Base-by-base conservation (phyloP, 2,329 filamentous ascomycete genomes). In the Torrubiellomyces zombiae region DNA sequence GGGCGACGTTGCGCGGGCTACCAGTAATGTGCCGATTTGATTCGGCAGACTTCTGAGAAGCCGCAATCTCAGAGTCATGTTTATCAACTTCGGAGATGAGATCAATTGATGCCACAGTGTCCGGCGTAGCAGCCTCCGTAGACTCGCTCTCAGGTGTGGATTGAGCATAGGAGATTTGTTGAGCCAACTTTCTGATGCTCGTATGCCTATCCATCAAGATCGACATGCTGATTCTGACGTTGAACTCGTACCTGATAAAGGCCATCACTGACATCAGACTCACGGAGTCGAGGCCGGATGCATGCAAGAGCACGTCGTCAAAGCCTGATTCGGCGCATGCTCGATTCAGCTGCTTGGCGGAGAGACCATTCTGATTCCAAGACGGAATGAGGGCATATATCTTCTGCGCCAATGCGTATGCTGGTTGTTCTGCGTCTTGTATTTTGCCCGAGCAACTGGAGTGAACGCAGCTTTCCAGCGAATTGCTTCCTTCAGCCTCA, bases 201-300 rank as follows among this genome's bases (percentile, higher is more conserved):
- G 20, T 29, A 13, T 6, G n/a, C 17, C 19, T 24, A 17, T 29
- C 10, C 26, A 28, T 25, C 8, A 28, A 19, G 14, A 28, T 18
- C 15, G 21, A 23, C 28, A 29, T 26, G 9, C 14, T 18, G 13
- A 27, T 19, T 9, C 13, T 17, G 14, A 26, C 28, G 3, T 27
- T n/a, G 9, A 29, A 29, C 17, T 29, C 10, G 7, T 20, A 14
- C 16, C 11, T 14, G 10, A 29, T 17, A 12, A 29, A 27, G 17
- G 19, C 20, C 24, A 29, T 29, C 16, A 29, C 20, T 16, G 28
- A 29, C 28, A 29, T 29, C 24, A 29, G 26, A 15, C 27, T 27
- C 8, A 29, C 5, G 3, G 28, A 29, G 14, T 29, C 28, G 20
- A 29, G 28, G 4, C 28, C 28, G n/a, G 20, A 25, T 4, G 24